Evolutionary conservation across 208 protist species (phyloP).

Genomic region (Leishmania gerbilli): DNA sequence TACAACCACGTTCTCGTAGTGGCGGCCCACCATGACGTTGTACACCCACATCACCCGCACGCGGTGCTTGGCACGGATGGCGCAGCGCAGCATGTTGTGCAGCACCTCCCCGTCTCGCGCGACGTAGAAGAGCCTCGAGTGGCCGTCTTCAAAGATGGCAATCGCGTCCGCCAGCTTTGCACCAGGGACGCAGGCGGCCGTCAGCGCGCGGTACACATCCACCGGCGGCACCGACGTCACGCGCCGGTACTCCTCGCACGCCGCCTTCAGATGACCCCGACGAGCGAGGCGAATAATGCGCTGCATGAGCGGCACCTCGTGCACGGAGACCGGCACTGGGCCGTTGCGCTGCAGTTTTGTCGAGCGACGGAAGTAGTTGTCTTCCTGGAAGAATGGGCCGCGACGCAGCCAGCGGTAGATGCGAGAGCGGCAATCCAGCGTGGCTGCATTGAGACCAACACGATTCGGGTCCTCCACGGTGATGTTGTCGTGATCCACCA

Average conservation of each 20-base stretch:
- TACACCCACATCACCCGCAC: conserved; percentile 91
- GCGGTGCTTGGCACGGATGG: conserved; percentile 76
- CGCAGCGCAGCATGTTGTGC: conserved; percentile 81
- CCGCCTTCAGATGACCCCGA: conserved; percentile 82
- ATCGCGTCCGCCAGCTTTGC: conserved; percentile 83
- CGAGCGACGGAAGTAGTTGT: conserved; percentile 88
- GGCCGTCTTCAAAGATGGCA: conserved; percentile 90
- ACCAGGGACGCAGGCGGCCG: conserved; percentile 75
- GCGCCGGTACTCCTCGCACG: conserved; percentile 88
- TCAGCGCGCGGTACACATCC: conserved; percentile 85
- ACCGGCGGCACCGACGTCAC: conserved; percentile 87
- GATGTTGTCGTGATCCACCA: conserved; percentile 89
- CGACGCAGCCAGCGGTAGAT: conserved; percentile 92
- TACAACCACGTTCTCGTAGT: conserved; percentile 87
- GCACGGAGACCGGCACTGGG: conserved; percentile 42
- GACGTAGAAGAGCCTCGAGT: conserved; percentile 81
- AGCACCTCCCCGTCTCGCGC: conserved; percentile 86
- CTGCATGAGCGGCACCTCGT: conserved; percentile 79
- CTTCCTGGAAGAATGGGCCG: conserved; percentile 89
- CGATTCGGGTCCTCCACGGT: conserved; percentile 84
- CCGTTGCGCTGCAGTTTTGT: conserved; percentile 57
- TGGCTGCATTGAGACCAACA: conserved; percentile 89
- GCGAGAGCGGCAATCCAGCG: conserved; percentile 82
- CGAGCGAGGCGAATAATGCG: conserved; percentile 77
- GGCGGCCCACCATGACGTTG: conserved; percentile 82